phyloP scores from a whole-genome alignment of 352 stramenopile genomes.

The Globisporangium camurandrum region DNA sequence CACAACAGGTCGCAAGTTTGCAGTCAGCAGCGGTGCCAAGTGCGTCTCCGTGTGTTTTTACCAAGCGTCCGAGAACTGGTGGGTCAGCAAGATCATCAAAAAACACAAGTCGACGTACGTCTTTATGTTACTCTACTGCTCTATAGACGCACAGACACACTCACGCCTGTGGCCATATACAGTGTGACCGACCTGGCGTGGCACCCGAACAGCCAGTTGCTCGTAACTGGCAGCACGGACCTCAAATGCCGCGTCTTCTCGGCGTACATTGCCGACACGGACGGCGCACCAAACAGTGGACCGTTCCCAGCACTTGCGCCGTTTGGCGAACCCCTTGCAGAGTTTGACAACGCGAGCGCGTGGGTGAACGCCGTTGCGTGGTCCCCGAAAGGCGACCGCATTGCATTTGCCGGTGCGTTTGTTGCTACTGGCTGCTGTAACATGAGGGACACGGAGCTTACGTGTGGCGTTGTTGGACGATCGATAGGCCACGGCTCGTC shows the following conservation, averaged over 20 bases:
- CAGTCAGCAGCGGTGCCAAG: conserved; percentile 89
- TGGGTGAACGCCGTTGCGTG: conserved; percentile 91
- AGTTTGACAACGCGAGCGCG: conserved; percentile 84
- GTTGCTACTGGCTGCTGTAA: too few species aligned
- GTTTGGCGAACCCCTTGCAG: conserved; percentile 74
- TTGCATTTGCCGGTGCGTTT: conserved; percentile 84
- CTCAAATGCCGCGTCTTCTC: conserved; percentile 92
- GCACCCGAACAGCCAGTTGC: conserved; percentile 90
- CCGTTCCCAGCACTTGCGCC: conserved; percentile 68
- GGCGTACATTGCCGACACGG: conserved; percentile 81
- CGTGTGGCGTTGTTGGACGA: neutral
- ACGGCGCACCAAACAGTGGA: conserved; percentile 53
- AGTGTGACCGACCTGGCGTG: conserved; percentile 87
- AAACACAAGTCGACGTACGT: conserved; percentile 94
- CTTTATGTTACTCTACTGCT: neutral
- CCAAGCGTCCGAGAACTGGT: conserved; percentile 91
- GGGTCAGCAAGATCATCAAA: conserved; percentile 95
- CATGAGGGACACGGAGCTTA: too few species aligned
- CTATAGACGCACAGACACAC: neutral
- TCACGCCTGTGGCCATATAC: neutral
- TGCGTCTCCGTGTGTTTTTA: conserved; percentile 92
- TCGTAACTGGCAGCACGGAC: conserved; percentile 89
- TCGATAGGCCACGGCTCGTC: conserved; percentile 81
- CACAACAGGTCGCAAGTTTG: conserved; percentile 88
- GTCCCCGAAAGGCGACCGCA: conserved; percentile 81